Evolutionary conservation across 805 yeast species (phyloP).

Genomic region (Candida awuae): DNA sequence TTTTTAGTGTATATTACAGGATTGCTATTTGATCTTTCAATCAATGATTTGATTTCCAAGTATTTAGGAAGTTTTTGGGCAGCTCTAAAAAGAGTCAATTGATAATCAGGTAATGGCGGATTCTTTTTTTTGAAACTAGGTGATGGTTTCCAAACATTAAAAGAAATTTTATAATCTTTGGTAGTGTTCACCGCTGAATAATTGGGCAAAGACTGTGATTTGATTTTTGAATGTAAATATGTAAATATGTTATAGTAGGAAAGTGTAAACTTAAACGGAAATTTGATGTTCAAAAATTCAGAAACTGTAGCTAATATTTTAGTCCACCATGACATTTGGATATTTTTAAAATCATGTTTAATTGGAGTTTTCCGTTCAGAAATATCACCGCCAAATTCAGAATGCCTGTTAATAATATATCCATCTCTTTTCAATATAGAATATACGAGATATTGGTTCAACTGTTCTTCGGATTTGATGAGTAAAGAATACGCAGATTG

Average conservation of each 20-base stretch:
- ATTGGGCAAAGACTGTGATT: constrained; percentile 7
- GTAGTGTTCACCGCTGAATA: constrained; percentile 14
- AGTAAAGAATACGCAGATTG: constrained; percentile 56
- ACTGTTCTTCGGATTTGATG: constrained; percentile 29
- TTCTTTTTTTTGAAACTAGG: constrained; percentile 58
- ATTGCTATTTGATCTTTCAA: constrained; percentile 23
- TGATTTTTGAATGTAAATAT: constrained; percentile 13
- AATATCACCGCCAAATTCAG: constrained; percentile 9
- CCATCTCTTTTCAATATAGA: constrained; percentile 73
- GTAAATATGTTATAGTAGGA: constrained; percentile 15
- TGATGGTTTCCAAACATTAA: constrained; percentile 79
- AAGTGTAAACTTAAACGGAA: constrained; percentile 12
- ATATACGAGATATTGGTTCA: constrained; percentile 59
- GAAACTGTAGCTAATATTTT: constrained; percentile 2
- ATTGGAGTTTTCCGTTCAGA: not conserved
- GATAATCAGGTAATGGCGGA: constrained; percentile 72
- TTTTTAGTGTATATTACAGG: constrained; percentile 3
- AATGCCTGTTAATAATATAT: constrained; percentile 45
- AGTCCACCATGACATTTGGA: constrained; percentile 10
- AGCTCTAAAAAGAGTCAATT: constrained; percentile 51
- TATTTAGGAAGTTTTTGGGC: constrained; percentile 40
- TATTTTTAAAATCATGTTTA: constrained; percentile 4
- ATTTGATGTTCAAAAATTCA: constrained; percentile 4
- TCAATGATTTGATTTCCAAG: constrained; percentile 32
- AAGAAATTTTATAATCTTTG: constrained; percentile 34